These are phyloP conservation scores for Solanum sitiens DNA, from an alignment of 257 asterid species.

Conservation along the genomic window DNA sequence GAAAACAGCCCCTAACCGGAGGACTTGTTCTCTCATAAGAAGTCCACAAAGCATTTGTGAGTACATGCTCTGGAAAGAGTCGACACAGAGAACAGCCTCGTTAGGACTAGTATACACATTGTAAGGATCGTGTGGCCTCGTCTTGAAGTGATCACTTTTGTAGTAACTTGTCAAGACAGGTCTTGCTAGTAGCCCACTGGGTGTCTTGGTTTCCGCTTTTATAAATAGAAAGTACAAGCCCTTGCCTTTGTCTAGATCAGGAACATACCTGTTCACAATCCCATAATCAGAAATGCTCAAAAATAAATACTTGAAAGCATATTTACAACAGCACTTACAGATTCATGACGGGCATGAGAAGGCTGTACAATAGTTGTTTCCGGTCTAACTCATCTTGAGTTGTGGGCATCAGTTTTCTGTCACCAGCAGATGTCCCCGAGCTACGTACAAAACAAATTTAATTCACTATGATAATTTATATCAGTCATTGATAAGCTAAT, in stretches of 20 bases:
- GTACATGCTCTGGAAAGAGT: slow-evolving; percentile 75
- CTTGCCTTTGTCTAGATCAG: slow-evolving; percentile 65
- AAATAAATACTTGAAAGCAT: background rate
- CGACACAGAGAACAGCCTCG: slow-evolving; percentile 63
- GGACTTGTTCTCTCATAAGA: slow-evolving; percentile 51
- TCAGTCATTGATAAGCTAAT: background rate
- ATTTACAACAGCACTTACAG: slow-evolving; percentile 28
- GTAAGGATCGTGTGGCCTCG: slow-evolving; percentile 55
- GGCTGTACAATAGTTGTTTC: slow-evolving; percentile 49
- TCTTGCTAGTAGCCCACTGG: slow-evolving; percentile 64
- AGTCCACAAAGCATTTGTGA: slow-evolving; percentile 84
- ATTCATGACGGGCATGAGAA: slow-evolving; percentile 85
- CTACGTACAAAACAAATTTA: slow-evolving; percentile 13
- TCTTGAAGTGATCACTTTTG: slow-evolving; percentile 68
- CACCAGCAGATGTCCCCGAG: slow-evolving; percentile 89
- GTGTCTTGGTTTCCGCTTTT: slow-evolving; percentile 67
- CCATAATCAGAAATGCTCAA: background rate
- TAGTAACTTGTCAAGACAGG: slow-evolving; percentile 82
- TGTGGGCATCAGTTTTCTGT: slow-evolving; percentile 81
- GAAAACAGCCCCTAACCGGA: slow-evolving; percentile 71
- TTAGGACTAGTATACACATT: slow-evolving; percentile 70
- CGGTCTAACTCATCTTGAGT: slow-evolving; percentile 63
- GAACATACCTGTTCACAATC: slow-evolving; percentile 35
- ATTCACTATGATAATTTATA: background rate
- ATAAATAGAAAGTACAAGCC: slow-evolving; percentile 58